Evolutionary conservation across 495 filamentous ascomycete species (phyloP).

Genomic region (Penicillium ochrochloron): DNA sequence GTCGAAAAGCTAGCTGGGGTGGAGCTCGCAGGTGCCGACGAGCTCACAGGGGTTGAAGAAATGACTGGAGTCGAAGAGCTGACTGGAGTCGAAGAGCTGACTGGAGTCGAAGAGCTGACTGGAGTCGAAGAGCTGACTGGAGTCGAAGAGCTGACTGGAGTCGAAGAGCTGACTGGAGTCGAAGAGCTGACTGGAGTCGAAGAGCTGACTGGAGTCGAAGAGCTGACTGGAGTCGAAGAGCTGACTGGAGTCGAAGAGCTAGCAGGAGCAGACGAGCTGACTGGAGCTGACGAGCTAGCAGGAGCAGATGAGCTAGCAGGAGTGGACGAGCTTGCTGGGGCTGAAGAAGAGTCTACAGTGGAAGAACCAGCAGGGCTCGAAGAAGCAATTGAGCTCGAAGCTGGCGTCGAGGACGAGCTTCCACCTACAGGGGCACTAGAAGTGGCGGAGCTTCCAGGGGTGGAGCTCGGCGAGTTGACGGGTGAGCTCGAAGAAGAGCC

Average conservation of each 20-base stretch:
- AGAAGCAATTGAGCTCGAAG: constrained; percentile 15
- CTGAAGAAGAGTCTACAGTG: background rate
- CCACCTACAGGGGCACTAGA: background rate
- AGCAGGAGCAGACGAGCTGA: background rate
- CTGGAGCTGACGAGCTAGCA: background rate
- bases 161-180: background rate
- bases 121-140: background rate
- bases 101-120: background rate
- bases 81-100: background rate
- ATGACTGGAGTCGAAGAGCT: background rate
- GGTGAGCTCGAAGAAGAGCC: constrained; percentile 3
- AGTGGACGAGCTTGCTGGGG: background rate
- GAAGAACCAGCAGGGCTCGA: background rate
- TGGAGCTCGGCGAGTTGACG: constrained; percentile 5
- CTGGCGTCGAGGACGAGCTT: constrained; percentile 12
- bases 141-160: background rate
- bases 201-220: background rate
- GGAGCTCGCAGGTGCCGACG: background rate
- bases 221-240: background rate
- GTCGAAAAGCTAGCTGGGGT: background rate
- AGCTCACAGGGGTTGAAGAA: background rate
- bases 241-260: background rate
- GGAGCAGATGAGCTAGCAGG: background rate
- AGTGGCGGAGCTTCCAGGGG: background rate
- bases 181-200: background rate